Percentiles rank a stretch among this genome's conserved stretches.
phyloP scores from a whole-genome alignment of 1,284 basidiomycete species.

The Clitocybe nebularis region DNA sequence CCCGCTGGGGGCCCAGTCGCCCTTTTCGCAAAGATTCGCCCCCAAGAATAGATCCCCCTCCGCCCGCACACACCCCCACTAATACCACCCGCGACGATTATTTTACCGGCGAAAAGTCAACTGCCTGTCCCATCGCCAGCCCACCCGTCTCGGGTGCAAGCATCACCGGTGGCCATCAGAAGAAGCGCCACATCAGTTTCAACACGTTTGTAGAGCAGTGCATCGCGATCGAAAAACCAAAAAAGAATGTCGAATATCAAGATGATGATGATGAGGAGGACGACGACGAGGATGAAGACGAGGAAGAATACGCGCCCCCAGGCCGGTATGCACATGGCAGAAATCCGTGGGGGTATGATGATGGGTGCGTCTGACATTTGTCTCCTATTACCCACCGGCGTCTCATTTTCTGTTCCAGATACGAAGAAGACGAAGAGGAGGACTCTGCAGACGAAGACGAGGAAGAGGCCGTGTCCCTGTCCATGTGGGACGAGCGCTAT shows the following conservation, averaged over 20 bases:
- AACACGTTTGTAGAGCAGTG: conserved; percentile 98
- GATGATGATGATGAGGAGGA: conserved; percentile 31
- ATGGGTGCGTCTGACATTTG: conserved; percentile 47
- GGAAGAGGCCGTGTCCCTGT: conserved; percentile 29
- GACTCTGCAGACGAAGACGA: conserved; percentile 32
- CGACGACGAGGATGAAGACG: conserved; percentile 26
- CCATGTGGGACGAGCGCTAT: conserved; percentile 22
- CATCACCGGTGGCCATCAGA: conserved; percentile 29
- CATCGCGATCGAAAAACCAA: conserved; percentile 86
- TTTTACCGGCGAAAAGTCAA: conserved; percentile 12
- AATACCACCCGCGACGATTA: conserved; percentile 13
- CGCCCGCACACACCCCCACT: conserved; percentile 14
- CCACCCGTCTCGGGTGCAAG: conserved; percentile 14
- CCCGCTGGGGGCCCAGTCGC: conserved; percentile 45
- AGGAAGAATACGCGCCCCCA: conserved; percentile 7
- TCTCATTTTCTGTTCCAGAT: conserved; percentile 32
- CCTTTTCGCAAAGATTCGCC: conserved; percentile 64
- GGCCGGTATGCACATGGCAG: conserved; percentile 16
- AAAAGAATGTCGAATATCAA: conserved; percentile 38
- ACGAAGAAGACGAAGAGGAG: conserved; percentile 62
- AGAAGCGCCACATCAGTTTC: conserved; percentile 88
- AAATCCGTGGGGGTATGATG: conserved; percentile 44
- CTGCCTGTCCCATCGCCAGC: conserved; percentile 11
- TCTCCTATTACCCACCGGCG: not conserved
- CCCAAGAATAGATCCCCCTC: conserved; percentile 48